These are phyloP conservation scores for Artemisia annua DNA, from an alignment of 129 eudicot species.

Conservation along the genomic window DNA sequence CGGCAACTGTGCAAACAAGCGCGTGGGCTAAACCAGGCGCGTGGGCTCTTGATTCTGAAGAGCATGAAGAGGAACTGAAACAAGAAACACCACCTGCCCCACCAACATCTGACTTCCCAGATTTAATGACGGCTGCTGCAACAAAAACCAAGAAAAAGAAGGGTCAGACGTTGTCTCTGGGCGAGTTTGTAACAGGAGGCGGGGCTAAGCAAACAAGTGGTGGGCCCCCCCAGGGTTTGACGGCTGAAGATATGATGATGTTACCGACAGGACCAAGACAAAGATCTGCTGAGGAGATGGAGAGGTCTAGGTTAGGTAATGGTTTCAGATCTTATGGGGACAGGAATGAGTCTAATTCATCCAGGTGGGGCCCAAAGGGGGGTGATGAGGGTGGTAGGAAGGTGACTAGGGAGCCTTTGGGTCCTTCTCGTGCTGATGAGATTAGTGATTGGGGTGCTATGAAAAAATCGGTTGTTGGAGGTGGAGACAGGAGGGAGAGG, in stretches of 20 bases:
- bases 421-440: conserved; percentile 84
- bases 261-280: conserved; percentile 91
- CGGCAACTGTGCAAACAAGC: conserved; percentile 73
- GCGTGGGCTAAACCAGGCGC: conserved; percentile 92
- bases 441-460: conserved; percentile 84
- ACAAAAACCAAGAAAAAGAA: conserved; percentile 83
- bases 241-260: conserved; percentile 54
- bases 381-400: conserved; percentile 33
- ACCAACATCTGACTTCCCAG: conserved; percentile 56
- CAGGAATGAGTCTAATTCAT: conserved; percentile 35
- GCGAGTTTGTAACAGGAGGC: conserved; percentile 50
- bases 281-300: conserved; percentile 87
- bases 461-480: too few relatives aligned
- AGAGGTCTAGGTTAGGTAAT: conserved; percentile 54
- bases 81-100: conserved; percentile 40
- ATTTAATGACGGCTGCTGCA: conserved; percentile 55
- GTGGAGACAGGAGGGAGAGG: conserved; percentile 95
- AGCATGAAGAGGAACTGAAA: conserved; percentile 67
- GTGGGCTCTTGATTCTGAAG: conserved; percentile 91
- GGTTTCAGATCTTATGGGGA: conserved; percentile 75
- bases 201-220: conserved; percentile 5
- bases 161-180: conserved; percentile 50
- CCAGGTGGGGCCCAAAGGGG: conserved; percentile 39
- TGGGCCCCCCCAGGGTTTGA: conserved; percentile 34
- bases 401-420: conserved; percentile 34